Base-by-base conservation (phyloP, 371 early-diverging fungal species). In the Apophysomyces variabilis region DNA sequence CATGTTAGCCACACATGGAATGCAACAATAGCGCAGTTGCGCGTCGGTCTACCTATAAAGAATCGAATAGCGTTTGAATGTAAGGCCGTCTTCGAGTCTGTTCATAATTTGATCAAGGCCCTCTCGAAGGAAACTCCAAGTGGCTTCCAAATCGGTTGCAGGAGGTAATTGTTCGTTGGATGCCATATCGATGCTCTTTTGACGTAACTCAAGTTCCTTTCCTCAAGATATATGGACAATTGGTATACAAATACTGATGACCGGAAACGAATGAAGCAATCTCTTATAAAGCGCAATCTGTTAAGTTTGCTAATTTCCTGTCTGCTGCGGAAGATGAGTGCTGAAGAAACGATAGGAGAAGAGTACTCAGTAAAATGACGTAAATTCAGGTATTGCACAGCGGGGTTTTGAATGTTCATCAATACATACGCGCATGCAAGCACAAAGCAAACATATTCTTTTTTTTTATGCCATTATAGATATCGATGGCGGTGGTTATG, bases 101-200 rank as follows among this genome's bases (percentile, higher is more conserved):
- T 84, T 85, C 83, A 96, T 87, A 74, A 97, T 92, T 68, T 86
- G 87, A 71, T 93, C 89, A 65, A 95, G 83, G 36, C 96, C 95
- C 46, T 79, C 83, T 69, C 89, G 86, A 36, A 97, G 74, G 57
- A 86, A 87, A 26, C 69, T 68, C 96, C 96, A 95, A n/a, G 92
- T 92, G 18, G 85, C 83, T 57, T 80, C 72, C 60, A 90, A 84
- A 65, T 87, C 87, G 62, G 69, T 78, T 41, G 78, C 75, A 32
- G 79, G 72, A 37, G 83, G 83, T 59, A 83, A 61, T 58, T 71
- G 73, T 56, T 35, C 60, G 67, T 64, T 66, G 35, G 68, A 57
- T 44, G 65, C 67, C 73, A 72, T 75, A 35, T 18, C 58, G 26
- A 46, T 58, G 35, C 35, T 57, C 3, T 35, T 35, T 58, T 36